A percentile compares a stretch with the other conserved stretches of the same genome.
These are phyloP conservation scores for Thelephora aurantiotincta DNA, from an alignment of 768 basidiomycete genomes.

Conservation along the genomic window DNA sequence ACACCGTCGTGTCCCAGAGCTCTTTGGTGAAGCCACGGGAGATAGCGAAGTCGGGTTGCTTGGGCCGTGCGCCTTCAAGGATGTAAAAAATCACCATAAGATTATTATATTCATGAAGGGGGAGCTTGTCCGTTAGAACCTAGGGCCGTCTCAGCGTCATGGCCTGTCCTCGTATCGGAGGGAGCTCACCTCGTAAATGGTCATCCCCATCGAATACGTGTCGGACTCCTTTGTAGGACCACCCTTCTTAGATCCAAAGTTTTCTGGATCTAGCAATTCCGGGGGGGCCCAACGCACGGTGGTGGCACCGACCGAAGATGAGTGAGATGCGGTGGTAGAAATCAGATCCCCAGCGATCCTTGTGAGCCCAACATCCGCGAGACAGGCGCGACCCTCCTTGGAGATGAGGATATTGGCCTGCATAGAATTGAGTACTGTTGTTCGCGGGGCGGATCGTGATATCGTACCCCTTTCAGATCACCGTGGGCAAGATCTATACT, in stretches of 20 bases:
- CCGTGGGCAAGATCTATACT: background rate
- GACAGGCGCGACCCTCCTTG: background rate
- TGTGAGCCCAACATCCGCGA: background rate
- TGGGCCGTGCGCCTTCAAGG: background rate
- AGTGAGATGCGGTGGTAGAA: background rate
- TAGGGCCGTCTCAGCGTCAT: background rate
- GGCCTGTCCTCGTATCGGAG: slow-evolving; percentile 4
- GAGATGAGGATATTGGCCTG: background rate
- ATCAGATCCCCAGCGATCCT: background rate
- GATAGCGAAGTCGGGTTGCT: background rate
- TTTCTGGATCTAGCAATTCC: background rate
- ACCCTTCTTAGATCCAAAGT: background rate
- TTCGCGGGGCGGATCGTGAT: background rate
- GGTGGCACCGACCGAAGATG: background rate
- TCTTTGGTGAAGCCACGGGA: background rate
- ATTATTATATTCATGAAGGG: background rate
- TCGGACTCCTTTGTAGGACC: background rate
- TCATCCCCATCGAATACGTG: background rate
- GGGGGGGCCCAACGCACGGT: background rate
- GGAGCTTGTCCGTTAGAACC: background rate
- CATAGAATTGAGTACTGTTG: background rate
- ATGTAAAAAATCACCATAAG: background rate
- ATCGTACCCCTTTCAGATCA: background rate
- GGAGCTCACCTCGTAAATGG: slow-evolving; percentile 7
- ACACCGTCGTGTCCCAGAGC: background rate